These are phyloP conservation scores for Cardamine resedifolia DNA, from an alignment of 345 rosid genomes.

Conservation along the genomic window DNA sequence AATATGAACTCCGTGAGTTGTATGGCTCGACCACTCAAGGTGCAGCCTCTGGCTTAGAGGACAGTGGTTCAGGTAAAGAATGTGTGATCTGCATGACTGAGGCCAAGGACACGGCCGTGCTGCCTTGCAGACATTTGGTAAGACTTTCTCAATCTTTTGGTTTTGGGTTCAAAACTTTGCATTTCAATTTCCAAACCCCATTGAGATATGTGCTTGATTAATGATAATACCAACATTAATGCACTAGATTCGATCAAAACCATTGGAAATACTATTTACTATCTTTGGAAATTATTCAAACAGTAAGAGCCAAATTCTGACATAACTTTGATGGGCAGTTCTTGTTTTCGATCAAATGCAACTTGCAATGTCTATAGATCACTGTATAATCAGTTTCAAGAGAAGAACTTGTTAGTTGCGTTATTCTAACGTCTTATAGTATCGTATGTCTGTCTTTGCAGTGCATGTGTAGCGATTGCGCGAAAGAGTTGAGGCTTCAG, in stretches of 20 bases:
- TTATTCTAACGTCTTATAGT: neutral
- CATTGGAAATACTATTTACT: neutral
- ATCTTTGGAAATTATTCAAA: neutral
- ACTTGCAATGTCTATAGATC: neutral
- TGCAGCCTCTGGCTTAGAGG: conserved; percentile 54
- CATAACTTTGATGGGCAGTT: neutral
- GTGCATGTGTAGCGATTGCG: conserved; percentile 90
- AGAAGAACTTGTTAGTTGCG: neutral
- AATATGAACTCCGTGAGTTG: conserved; percentile 79
- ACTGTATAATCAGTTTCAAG: neutral
- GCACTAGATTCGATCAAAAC: neutral
- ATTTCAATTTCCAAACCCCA: neutral
- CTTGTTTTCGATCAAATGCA: neutral
- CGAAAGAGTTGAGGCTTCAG: conserved; percentile 72
- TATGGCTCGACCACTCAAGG: conserved; percentile 55
- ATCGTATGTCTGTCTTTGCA: conserved; percentile 35
- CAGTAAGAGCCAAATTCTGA: neutral
- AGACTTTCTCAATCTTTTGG: conserved; percentile 12
- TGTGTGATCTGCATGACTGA: conserved; percentile 95
- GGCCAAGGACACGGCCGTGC: conserved; percentile 79
- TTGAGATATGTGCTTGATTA: neutral
- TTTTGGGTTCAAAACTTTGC: neutral
- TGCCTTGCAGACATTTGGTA: conserved; percentile 95
- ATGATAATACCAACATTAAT: neutral
- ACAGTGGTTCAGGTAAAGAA: conserved; percentile 70